phyloP scores from a whole-genome alignment of 1,284 basidiomycete genomes.

The Ceratobasidium theobromae region DNA sequence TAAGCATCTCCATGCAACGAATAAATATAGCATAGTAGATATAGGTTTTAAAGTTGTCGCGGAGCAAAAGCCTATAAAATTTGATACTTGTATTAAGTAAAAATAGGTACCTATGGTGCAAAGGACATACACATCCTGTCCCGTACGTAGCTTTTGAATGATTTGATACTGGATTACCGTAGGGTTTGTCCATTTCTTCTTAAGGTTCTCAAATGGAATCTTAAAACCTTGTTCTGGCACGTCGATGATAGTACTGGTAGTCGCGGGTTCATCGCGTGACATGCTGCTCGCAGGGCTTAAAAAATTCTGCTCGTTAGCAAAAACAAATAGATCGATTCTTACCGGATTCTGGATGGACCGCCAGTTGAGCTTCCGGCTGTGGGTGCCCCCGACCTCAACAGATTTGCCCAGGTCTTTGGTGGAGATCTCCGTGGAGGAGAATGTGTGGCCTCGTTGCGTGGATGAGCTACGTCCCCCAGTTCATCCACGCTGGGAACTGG shows the following conservation, averaged over 20 bases:
- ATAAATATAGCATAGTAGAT: conserved; percentile 6
- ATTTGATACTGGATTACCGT: conserved; percentile 3
- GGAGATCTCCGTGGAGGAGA: too few relatives aligned
- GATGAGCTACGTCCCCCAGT: too few relatives aligned
- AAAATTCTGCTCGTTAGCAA: too few relatives aligned
- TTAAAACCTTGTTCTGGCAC: too few relatives aligned
- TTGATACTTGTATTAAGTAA: neutral
- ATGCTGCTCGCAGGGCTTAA: too few relatives aligned
- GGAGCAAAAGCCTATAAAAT: neutral
- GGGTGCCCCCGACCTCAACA: neutral
- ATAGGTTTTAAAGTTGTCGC: neutral
- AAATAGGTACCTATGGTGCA: neutral
- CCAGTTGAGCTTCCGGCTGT: neutral
- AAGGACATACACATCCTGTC: neutral
- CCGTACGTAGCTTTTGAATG: neutral
- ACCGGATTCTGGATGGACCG: neutral
- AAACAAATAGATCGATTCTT: too few relatives aligned
- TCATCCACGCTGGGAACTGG: too few relatives aligned
- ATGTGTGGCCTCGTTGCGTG: too few relatives aligned
- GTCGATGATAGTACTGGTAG: too few relatives aligned
- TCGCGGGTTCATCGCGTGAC: too few relatives aligned
- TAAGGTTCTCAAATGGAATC: conserved; percentile 7
- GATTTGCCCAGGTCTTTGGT: neutral
- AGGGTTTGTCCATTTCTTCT: neutral
- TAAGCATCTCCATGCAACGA: conserved; percentile 2